Percentiles rank a stretch among this genome's conserved stretches.
Evolutionary conservation across 768 basidiomycete species (phyloP).

Genomic region (Vishniacozyma victoriae): DNA sequence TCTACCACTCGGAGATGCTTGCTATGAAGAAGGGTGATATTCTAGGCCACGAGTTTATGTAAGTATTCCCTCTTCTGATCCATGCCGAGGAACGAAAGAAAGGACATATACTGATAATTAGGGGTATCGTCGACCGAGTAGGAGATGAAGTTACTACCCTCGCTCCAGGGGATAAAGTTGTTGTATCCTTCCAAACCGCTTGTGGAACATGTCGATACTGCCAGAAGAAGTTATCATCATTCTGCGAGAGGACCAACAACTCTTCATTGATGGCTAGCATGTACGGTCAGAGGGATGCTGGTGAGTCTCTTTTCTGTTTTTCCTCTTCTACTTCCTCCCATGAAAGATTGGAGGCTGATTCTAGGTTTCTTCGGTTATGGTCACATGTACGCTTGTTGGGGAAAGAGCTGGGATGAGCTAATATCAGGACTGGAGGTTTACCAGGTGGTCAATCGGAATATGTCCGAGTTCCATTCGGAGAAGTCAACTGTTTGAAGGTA

Average conservation of each 20-base stretch:
- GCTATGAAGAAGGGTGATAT: constrained; percentile 68
- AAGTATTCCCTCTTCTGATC: constrained; percentile 19
- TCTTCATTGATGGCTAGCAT: constrained; percentile 52
- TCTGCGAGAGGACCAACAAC: constrained; percentile 68
- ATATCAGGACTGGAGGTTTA: constrained; percentile 51
- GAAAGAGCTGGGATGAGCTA: not conserved
- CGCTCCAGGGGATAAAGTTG: constrained; percentile 63
- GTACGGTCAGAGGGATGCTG: constrained; percentile 57
- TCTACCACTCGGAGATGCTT: constrained; percentile 61
- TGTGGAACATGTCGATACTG: constrained; percentile 68
- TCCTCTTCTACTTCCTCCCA: too few relatives aligned
- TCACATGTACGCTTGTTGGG: not conserved
- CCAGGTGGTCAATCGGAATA: constrained; percentile 73
- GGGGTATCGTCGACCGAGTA: constrained; percentile 63
- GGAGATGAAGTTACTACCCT: constrained; percentile 62
- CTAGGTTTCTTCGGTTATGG: not conserved
- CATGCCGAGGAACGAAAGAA: too few relatives aligned
- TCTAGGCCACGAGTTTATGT: constrained; percentile 59
- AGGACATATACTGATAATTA: constrained; percentile 45
- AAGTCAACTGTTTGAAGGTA: constrained; percentile 65
- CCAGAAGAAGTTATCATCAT: constrained; percentile 64
- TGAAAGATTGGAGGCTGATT: too few relatives aligned
- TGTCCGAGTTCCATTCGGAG: constrained; percentile 58
- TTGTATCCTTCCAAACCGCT: constrained; percentile 71
- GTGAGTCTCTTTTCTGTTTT: too few relatives aligned